Evolutionary conservation across 768 basidiomycete species (phyloP).

Genomic region (Tylopilus subfusipes): DNA sequence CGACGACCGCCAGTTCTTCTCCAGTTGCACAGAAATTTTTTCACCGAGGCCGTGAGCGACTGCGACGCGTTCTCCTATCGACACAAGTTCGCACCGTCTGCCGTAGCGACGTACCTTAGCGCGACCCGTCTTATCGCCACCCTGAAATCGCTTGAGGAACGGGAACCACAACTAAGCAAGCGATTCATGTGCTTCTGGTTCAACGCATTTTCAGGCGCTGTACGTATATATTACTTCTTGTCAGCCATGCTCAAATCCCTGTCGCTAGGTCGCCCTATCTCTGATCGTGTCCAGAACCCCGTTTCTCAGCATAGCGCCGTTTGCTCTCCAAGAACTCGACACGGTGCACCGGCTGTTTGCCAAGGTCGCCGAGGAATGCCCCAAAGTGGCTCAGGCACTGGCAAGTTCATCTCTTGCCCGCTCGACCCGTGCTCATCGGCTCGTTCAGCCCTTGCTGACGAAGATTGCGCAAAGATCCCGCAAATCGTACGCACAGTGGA

Average conservation of each 20-base stretch:
- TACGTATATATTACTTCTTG: slow-evolving; percentile 33
- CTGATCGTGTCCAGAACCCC: slow-evolving; percentile 63
- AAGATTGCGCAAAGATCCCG: slow-evolving; percentile 52
- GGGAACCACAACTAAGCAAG: slow-evolving; percentile 57
- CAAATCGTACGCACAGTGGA: slow-evolving; percentile 42
- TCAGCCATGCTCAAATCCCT: not conserved
- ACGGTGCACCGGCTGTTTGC: slow-evolving; percentile 54
- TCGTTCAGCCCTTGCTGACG: slow-evolving; percentile 49
- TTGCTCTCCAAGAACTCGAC: slow-evolving; percentile 60
- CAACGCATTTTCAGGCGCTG: slow-evolving; percentile 68
- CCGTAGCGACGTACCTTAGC: slow-evolving; percentile 63
- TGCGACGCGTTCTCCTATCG: slow-evolving; percentile 52
- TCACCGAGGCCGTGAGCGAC: slow-evolving; percentile 59
- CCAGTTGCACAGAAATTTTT: slow-evolving; percentile 65
- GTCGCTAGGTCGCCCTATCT: slow-evolving; percentile 55
- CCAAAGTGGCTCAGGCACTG: slow-evolving; percentile 56
- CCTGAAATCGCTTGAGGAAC: slow-evolving; percentile 51
- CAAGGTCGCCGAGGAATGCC: slow-evolving; percentile 54
- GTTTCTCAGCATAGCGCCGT: slow-evolving; percentile 51
- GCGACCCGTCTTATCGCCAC: slow-evolving; percentile 56
- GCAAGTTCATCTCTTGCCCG: slow-evolving; percentile 34
- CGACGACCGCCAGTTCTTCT: slow-evolving; percentile 47
- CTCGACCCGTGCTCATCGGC: slow-evolving; percentile 8
- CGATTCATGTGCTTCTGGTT: slow-evolving; percentile 75
- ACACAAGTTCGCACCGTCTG: slow-evolving; percentile 65